Evolutionary conservation across 73 alveolate species (phyloP).

Genomic region (Symbiodinium natans): DNA sequence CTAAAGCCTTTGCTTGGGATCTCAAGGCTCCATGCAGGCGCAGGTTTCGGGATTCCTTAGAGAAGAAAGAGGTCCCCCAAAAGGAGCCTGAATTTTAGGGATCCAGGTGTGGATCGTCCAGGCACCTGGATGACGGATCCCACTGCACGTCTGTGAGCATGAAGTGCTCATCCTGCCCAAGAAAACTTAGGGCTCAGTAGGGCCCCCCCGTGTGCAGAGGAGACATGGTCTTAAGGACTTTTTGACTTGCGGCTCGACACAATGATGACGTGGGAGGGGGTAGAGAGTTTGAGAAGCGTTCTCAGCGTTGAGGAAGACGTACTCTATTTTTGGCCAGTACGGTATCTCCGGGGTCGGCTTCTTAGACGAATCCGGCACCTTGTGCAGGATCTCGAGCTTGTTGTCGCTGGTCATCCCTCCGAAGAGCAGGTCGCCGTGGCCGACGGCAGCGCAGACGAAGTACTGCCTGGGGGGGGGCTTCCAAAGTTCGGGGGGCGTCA

Average conservation of each 20-base stretch:
- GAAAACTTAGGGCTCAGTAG: background rate
- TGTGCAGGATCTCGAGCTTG: conserved; percentile 92
- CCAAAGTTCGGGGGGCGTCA: background rate
- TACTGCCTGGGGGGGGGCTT: background rate
- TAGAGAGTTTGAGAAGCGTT: no score
- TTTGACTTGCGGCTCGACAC: no score
- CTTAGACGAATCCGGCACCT: background rate
- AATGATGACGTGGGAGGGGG: no score
- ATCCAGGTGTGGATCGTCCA: no score
- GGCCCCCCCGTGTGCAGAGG: background rate
- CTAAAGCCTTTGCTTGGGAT: no score
- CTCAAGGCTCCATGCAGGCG: no score
- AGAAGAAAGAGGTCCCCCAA: no score
- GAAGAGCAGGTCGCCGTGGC: conserved; percentile 82
- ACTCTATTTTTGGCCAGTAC: no score
- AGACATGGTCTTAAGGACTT: background rate
- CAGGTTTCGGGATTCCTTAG: no score
- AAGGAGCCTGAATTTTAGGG: background rate
- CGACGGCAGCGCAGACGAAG: conserved; percentile 82
- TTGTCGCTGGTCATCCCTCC: conserved; percentile 91
- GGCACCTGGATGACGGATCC: conserved; percentile 94
- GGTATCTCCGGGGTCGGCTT: no score
- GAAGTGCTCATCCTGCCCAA: conserved; percentile 88
- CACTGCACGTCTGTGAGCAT: conserved; percentile 91
- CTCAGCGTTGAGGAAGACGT: no score